Conservation (phyloP, 225 moss, liverwort and hornwort genomes). For the Ulota crispa region DNA sequence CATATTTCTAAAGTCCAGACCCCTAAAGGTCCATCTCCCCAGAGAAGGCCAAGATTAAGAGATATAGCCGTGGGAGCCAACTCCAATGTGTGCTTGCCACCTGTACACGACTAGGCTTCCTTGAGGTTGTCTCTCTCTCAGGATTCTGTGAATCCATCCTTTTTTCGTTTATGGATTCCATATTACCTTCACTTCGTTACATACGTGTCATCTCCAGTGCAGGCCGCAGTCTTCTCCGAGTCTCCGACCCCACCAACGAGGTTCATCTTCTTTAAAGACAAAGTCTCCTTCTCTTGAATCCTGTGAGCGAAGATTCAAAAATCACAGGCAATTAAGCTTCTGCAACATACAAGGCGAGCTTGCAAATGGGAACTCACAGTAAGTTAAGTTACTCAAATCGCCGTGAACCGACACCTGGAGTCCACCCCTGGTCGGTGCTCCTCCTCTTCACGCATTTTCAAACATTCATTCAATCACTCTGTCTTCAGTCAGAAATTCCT, state of each 20-base stretch:
- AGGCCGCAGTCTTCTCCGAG: background rate
- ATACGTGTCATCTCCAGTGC: background rate
- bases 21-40: no score
- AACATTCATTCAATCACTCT: background rate
- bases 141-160: background rate
- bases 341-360: background rate
- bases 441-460: background rate
- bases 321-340: background rate
- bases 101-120: no score
- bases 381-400: no score
- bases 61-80: no score
- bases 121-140: background rate
- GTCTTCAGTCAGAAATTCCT: background rate
- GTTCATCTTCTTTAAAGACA: no score
- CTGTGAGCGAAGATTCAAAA: constrained; percentile 1
- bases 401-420: constrained; percentile 5
- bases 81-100: no score
- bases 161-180: background rate
- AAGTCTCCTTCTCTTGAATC: background rate
- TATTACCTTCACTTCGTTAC: background rate
- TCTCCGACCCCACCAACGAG: background rate
- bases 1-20: no score
- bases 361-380: background rate
- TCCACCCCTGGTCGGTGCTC: constrained; percentile 14
- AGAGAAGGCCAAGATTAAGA: no score